These are phyloP conservation scores for Chaetomium strumarium DNA, from an alignment of 2,329 filamentous ascomycete genomes.

Conservation along the genomic window DNA sequence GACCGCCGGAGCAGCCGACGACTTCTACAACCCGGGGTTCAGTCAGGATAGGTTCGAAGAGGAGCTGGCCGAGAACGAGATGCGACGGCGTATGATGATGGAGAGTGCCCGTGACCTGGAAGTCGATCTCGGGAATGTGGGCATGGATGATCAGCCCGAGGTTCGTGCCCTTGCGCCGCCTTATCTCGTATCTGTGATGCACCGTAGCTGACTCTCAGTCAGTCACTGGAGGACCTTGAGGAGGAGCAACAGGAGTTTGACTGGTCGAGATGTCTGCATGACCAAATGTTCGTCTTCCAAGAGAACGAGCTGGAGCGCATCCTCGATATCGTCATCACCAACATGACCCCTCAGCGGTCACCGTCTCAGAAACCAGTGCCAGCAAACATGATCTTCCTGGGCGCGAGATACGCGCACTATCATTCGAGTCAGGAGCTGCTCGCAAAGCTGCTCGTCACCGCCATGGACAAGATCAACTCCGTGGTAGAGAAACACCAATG, in stretches of 20 bases:
- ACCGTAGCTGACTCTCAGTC: conserved; percentile 24
- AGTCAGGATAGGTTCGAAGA: conserved; percentile 93
- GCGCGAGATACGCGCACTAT: conserved; percentile 93
- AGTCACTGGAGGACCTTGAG: conserved; percentile 71
- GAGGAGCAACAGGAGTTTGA: conserved; percentile 93
- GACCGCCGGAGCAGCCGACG: conserved; percentile 70
- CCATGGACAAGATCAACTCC: conserved; percentile 94
- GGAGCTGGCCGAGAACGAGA: conserved; percentile 92
- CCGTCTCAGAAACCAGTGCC: conserved; percentile 97
- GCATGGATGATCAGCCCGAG: conserved; percentile 92
- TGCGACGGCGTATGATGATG: conserved; percentile 97
- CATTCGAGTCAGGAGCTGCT: conserved; percentile 84
- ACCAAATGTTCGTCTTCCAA: conserved; percentile 99
- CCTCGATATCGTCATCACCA: conserved; percentile 91
- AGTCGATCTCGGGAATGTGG: conserved; percentile 91
- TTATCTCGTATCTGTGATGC: neutral
- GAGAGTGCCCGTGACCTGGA: conserved; percentile 96
- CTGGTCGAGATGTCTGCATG: conserved; percentile 88
- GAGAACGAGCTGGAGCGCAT: conserved; percentile 88
- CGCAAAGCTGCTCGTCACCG: conserved; percentile 70
- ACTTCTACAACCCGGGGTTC: conserved; percentile 91
- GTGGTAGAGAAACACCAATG: conserved; percentile 94
- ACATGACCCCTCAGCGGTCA: conserved; percentile 94
- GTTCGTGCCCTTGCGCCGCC: conserved; percentile 36
- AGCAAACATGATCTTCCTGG: conserved; percentile 93